Percentiles rank a stretch among this genome's conserved stretches.
phyloP scores from a whole-genome alignment of 371 early-diverging fungal species.

The Racocetra persica region DNA sequence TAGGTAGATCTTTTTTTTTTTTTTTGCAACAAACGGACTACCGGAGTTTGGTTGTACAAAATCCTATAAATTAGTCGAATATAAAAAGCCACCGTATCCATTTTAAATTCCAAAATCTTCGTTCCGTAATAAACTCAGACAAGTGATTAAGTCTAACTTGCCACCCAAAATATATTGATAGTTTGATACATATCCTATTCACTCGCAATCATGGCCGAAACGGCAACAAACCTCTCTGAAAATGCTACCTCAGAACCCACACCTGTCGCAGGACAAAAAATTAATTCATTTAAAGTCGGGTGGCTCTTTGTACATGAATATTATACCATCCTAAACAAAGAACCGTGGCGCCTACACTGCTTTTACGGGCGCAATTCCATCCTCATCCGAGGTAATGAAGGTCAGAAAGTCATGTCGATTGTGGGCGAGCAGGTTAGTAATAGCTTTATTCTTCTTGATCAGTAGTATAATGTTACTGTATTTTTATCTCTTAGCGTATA shows the following conservation, averaged over 20 bases:
- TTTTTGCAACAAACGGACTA: too few species aligned
- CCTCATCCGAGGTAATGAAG: conserved; percentile 87
- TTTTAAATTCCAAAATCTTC: too few species aligned
- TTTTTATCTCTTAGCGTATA: background rate
- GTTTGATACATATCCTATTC: too few species aligned
- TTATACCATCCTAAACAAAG: conserved; percentile 91
- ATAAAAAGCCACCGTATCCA: too few species aligned
- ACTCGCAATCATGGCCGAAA: background rate
- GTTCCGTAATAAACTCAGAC: too few species aligned
- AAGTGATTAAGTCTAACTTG: too few species aligned
- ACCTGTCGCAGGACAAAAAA: conserved; percentile 15
- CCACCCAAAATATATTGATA: too few species aligned
- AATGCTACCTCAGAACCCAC: background rate
- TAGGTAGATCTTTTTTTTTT: too few species aligned
- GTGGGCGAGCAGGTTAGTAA: conserved; percentile 76
- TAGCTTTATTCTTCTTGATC: background rate
- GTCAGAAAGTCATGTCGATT: conserved; percentile 64
- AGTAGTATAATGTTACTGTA: background rate
- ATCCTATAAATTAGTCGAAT: too few species aligned
- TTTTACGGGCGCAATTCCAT: conserved; percentile 88
- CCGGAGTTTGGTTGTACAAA: too few species aligned
- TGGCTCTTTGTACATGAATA: conserved; percentile 96
- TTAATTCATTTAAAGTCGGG: conserved; percentile 71
- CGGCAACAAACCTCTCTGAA: background rate
- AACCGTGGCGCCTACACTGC: conserved; percentile 81